Conservation (phyloP, 2,329 filamentous ascomycete genomes). For the Aspergillus sp. region DNA sequence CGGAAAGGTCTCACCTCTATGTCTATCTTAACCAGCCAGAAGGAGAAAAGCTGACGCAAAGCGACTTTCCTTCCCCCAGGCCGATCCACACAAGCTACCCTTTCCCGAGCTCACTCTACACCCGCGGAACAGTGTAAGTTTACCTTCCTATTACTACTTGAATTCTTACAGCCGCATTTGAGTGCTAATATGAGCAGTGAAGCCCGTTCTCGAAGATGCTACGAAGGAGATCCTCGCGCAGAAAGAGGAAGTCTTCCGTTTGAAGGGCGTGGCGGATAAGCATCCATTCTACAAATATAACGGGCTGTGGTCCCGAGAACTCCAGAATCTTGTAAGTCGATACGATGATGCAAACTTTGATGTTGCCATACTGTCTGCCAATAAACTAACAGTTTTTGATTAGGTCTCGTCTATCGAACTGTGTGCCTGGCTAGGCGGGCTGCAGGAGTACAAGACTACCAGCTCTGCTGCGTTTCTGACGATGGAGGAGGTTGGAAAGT, state of each 20-base stretch:
- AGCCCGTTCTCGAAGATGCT: slow-evolving; percentile 69
- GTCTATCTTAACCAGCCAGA: neutral
- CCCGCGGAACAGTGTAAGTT: slow-evolving; percentile 65
- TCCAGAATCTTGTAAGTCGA: slow-evolving; percentile 75
- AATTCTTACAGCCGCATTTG: neutral
- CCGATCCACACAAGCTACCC: slow-evolving; percentile 76
- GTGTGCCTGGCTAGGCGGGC: slow-evolving; percentile 79
- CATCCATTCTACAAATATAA: slow-evolving; percentile 99
- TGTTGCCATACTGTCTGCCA: neutral
- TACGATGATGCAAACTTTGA: neutral
- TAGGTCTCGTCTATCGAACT: slow-evolving; percentile 63
- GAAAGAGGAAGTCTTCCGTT: slow-evolving; percentile 69
- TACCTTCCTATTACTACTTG: neutral
- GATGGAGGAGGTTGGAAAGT: slow-evolving; percentile 81
- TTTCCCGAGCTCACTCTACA: slow-evolving; percentile 89
- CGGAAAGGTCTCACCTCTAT: slow-evolving; percentile 62
- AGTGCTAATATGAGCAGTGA: slow-evolving; percentile 57
- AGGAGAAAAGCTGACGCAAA: neutral
- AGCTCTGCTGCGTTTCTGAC: slow-evolving; percentile 73
- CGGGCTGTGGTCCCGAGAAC: slow-evolving; percentile 77
- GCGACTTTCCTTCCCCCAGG: slow-evolving; percentile 49
- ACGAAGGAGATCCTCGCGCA: slow-evolving; percentile 73
- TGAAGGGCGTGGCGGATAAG: slow-evolving; percentile 75
- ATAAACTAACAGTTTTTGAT: neutral
- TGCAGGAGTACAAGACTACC: slow-evolving; percentile 60